Conservation (phyloP, 345 rosid genomes). For the Euphorbia pulcherrima region DNA sequence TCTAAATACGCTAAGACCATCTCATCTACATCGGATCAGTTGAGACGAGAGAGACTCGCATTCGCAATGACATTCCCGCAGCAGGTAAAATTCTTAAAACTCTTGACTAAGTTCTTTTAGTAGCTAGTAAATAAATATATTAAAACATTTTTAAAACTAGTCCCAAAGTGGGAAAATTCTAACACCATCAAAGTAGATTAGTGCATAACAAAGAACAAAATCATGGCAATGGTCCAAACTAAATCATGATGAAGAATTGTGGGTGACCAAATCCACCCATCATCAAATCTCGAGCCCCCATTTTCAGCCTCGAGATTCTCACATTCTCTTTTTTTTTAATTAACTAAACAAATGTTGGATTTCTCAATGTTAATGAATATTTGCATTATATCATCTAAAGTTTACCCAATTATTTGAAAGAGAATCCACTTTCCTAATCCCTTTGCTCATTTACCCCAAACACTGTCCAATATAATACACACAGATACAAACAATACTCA, state of each 20-base stretch:
- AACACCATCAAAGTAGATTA: too few species aligned
- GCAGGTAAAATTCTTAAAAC: too few species aligned
- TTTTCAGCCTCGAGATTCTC: conserved; percentile 40
- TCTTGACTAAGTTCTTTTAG: too few species aligned
- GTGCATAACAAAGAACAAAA: conserved; percentile 11
- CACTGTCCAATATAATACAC: neutral
- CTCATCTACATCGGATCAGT: too few species aligned
- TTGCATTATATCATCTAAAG: neutral
- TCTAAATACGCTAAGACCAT: too few species aligned
- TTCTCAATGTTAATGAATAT: conserved; percentile 28
- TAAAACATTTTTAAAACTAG: too few species aligned
- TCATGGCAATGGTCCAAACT: conserved; percentile 11
- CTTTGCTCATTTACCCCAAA: neutral
- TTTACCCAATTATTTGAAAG: neutral
- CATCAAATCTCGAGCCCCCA: conserved; percentile 28
- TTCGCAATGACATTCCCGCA: too few species aligned
- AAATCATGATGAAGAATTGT: conserved; percentile 8
- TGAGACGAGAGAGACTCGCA: too few species aligned
- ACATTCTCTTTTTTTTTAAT: conserved; percentile 40
- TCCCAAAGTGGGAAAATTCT: too few species aligned
- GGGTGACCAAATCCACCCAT: conserved; percentile 37
- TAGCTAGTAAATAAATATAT: too few species aligned
- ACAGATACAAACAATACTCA: conserved; percentile 1
- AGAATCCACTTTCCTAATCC: neutral
- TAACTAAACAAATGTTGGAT: conserved; percentile 41